phyloP scores from a whole-genome alignment of 2,329 filamentous ascomycete genomes.

The Calycina herbarum region DNA sequence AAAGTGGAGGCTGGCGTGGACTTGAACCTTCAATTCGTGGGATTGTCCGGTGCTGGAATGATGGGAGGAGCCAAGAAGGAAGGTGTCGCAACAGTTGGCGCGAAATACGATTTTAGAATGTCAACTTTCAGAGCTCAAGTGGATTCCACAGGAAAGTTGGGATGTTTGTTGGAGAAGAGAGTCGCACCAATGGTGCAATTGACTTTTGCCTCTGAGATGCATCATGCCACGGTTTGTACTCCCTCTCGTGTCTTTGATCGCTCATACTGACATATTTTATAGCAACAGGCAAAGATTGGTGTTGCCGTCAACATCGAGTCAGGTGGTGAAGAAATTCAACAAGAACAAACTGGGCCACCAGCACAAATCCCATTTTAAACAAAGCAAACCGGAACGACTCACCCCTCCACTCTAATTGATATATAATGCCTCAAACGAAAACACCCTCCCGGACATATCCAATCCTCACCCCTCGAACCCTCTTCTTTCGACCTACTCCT shows the following conservation, averaged over 20 bases:
- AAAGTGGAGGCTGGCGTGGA: conserved; percentile 96
- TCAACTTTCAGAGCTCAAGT: conserved; percentile 95
- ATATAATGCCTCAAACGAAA: conserved; percentile 30
- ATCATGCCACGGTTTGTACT: conserved; percentile 83
- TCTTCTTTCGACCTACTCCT: conserved; percentile 27
- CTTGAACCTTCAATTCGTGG: conserved; percentile 81
- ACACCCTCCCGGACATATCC: conserved; percentile 24
- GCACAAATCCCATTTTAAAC: conserved; percentile 62
- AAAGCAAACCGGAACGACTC: conserved; percentile 11
- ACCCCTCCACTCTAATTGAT: conserved; percentile 35
- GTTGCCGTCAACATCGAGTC: conserved; percentile 91
- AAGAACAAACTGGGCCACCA: conserved; percentile 67
- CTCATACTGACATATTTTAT: conserved; percentile 35
- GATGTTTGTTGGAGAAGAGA: conserved; percentile 91
- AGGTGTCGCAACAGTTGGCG: conserved; percentile 85
- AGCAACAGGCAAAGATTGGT: conserved; percentile 96
- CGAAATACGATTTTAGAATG: conserved; percentile 97
- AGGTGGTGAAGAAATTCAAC: conserved; percentile 76
- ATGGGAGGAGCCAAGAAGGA: conserved; percentile 83
- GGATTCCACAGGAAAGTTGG: conserved; percentile 91
- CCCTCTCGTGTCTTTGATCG: neutral
- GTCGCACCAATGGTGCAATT: conserved; percentile 89
- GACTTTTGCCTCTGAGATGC: conserved; percentile 94
- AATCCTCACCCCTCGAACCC: conserved; percentile 19
- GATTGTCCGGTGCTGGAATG: conserved; percentile 60